Conservation (phyloP, 2,329 filamentous ascomycete species). For the Fusarium haematococcum region DNA sequence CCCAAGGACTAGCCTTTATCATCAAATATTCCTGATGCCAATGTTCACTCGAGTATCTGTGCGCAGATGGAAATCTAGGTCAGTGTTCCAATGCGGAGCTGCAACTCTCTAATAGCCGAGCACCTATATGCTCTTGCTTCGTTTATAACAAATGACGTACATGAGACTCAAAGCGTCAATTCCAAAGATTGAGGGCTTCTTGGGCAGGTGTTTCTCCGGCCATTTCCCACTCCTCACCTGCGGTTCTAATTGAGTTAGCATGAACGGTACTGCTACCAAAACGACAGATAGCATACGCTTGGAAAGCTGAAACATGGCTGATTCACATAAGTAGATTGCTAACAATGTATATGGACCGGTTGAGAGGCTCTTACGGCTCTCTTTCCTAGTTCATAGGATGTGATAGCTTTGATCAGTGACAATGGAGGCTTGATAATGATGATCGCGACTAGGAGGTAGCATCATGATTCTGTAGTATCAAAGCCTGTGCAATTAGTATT, state of each 20-base stretch:
- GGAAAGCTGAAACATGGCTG: not conserved
- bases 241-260: not conserved
- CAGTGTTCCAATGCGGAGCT: not conserved
- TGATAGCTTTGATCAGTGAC: not conserved
- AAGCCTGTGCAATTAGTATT: not conserved
- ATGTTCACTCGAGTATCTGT: not conserved
- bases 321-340: rapidly evolving
- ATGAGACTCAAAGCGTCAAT: not conserved
- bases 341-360: not conserved
- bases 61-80: not conserved
- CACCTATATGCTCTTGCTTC: not conserved
- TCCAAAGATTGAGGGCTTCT: not conserved
- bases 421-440: not conserved
- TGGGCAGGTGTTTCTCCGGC: not conserved
- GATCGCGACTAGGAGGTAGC: not conserved
- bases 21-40: not conserved
- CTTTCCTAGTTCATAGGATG: not conserved
- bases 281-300: not conserved
- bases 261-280: not conserved
- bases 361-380: not conserved
- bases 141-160: not conserved
- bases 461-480: too few species aligned
- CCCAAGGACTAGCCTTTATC: not conserved
- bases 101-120: not conserved
- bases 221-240: not conserved